Base-by-base conservation (phyloP, 2,329 filamentous ascomycete genomes). In the Fusarium oxysporum region DNA sequence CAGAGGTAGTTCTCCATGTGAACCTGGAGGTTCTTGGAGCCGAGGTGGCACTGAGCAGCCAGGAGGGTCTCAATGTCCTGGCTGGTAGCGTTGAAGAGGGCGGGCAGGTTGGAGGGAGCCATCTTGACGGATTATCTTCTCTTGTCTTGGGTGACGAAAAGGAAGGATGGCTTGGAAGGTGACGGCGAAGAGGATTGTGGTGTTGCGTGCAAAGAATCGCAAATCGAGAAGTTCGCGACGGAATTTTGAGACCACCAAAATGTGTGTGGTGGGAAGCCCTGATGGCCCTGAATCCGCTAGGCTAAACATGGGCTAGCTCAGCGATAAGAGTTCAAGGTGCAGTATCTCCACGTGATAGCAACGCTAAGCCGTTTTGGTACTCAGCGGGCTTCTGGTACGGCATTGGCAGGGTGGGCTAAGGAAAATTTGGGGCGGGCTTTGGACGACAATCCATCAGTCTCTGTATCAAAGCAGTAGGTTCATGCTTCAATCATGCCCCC, bases 61-160 rank as follows among this genome's bases (percentile, higher is more conserved):
- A 99, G 93, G 84, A 99, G 94, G 93, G 95, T 96, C 93, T 99
- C 96, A 88, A 99, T 97, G 90, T 99, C 96, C 89, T 97, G 92
- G 84, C 92, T 92, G 82, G 96, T 98, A 83, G 96, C 94, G 90
- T 97, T 96, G 92, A 99, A 97, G 83, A 93, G 89, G 79, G 95
- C 89, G 85, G 96, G 96, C 79, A 98, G 93, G 89, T 98, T 97
- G 82, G 91, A 90, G 85, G 96, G 93, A 84, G 95, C 94, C 96
- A 98, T 98, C 85, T 91, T 96, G 92, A 88, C 85, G 86, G 81
- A 79, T 80, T 80, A 6, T 79, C 44, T 69, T 67, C 48, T 38
- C 25, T 71, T 74, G 70, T 72, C 79, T 82, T 81, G 75, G 38
- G 78, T 79, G 78, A 75, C 72, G 73, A 70, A 77, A 76, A 63